Percentiles rank a stretch among this genome's conserved stretches.
phyloP scores from a whole-genome alignment of 2,329 filamentous ascomycete species.

The Magnaporthiopsis rhizophila region DNA sequence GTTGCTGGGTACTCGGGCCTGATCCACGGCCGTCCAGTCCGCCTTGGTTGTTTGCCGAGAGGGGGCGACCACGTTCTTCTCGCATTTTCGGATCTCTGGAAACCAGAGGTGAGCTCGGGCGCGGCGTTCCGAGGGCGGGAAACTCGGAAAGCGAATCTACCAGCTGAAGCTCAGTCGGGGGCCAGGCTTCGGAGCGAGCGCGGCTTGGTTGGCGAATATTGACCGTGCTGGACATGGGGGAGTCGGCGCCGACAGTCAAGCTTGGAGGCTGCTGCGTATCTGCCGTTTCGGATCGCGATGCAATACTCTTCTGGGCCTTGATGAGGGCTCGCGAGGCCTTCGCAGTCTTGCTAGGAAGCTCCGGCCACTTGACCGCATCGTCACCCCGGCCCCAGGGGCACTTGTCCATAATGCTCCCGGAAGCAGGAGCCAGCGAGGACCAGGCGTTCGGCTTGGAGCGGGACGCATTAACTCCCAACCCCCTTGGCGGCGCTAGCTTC shows the following conservation, averaged over 20 bases:
- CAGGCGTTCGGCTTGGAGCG: neutral
- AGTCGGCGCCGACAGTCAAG: too few species aligned
- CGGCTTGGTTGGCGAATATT: too few species aligned
- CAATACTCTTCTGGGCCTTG: neutral
- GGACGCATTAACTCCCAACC: neutral
- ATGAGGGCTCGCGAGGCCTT: neutral
- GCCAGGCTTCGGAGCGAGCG: too few species aligned
- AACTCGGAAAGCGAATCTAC: neutral
- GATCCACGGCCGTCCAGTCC: too few species aligned
- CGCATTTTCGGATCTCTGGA: neutral
- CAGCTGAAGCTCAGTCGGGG: too few species aligned
- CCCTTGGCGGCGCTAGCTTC: too few species aligned
- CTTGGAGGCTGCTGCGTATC: neutral
- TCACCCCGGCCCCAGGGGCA: neutral
- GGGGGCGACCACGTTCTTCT: neutral
- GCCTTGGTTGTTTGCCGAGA: neutral
- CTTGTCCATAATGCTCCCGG: neutral
- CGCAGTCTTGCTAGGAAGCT: neutral
- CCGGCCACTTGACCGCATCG: neutral
- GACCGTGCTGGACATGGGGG: too few species aligned
- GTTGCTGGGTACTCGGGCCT: neutral
- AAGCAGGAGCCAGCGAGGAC: neutral
- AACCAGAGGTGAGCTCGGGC: neutral
- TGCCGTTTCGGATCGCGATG: neutral
- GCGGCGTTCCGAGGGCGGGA: neutral